Evolutionary conservation across 768 basidiomycete genomes (phyloP).

Genomic region (Termitomyces sp.): DNA sequence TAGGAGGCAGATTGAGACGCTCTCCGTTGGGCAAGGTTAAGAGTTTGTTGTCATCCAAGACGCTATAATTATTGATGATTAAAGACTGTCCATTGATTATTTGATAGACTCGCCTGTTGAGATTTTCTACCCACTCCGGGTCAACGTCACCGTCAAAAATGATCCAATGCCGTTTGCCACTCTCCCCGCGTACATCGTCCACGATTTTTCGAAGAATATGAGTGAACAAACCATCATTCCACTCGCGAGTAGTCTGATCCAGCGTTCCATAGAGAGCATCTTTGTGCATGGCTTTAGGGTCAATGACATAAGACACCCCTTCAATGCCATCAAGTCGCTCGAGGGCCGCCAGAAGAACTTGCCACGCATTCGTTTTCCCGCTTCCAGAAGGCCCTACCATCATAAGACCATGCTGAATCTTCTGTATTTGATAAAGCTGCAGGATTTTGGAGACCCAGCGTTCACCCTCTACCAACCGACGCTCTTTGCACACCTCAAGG

Average conservation of each 20-base stretch:
- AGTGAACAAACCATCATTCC: slow-evolving; percentile 99
- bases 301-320: slow-evolving; percentile 93
- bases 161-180: slow-evolving; percentile 96
- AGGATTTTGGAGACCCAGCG: slow-evolving; percentile 94
- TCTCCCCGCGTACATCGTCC: slow-evolving; percentile 97
- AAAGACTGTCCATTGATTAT: not conserved
- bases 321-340: slow-evolving; percentile 89
- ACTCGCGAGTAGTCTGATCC: slow-evolving; percentile 95
- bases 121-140: slow-evolving; percentile 99
- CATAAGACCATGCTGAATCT: slow-evolving; percentile 99
- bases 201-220: slow-evolving; percentile 97
- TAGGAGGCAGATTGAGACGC: slow-evolving; percentile 91
- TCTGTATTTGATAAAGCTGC: slow-evolving; percentile 98
- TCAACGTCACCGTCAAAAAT: slow-evolving; percentile 99
- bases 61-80: slow-evolving; percentile 42
- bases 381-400: slow-evolving; percentile 98
- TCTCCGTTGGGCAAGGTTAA: slow-evolving; percentile 97
- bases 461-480: slow-evolving; percentile 79
- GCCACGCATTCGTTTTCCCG: slow-evolving; percentile 97
- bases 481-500: slow-evolving; percentile 78
- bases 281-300: slow-evolving; percentile 99
- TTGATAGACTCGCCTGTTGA: slow-evolving; percentile 76
- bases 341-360: slow-evolving; percentile 83
- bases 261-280: slow-evolving; percentile 96
- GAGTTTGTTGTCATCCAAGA: slow-evolving; percentile 97